Base-by-base conservation (phyloP, 176 grass and related monocot species). In the Triticum aestivum region DNA sequence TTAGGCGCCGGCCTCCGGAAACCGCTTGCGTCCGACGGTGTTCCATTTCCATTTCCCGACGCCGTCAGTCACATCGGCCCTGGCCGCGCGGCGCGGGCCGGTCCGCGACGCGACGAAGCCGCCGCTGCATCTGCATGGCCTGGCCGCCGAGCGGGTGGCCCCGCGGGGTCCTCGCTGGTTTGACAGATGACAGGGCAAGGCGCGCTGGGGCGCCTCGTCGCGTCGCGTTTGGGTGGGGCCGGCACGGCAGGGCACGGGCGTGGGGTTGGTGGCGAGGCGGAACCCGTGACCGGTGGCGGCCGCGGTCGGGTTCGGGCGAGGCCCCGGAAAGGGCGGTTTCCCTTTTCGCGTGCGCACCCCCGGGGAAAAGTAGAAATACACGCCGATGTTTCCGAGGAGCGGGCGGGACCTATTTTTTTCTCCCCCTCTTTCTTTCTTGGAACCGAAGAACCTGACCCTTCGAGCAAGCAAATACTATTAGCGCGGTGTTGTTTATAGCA, bases 11-110 rank as follows among this genome's bases (percentile, higher is more conserved):
- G 20, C n/a, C 21, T 26, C 73, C 74, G 80, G 73, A 84, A 87
- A 79, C 67, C 34, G 21, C 73, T 59, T 45, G 79, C 79, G 65
- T 56, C 84, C 84, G 79, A 77, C 79, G 79, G 88, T 52, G 82
- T 71, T 30, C 11, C 51, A 0, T 54, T 54, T 18, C 2, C 51
- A 0, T 54, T 54, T 15, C 51, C 49, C 15, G 71, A 26, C 38
- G 70, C 21, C 32, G 65, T 18, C 65, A 15, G 13, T 67, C 65
- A 7, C 34, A 20, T 32, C 27, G 61, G n/a, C n/a, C 61, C 23
- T 9, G 9, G 4, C 26, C 87, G 65, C 34, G 58, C 58, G 38
- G 59, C 24, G 38, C 59, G 14, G n/a, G 29, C 29, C 29, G 29
- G 34, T 5, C 24, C 15, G 6, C 29, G 62, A 29, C 8, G 12